phyloP scores from a whole-genome alignment of 2,329 filamentous ascomycete genomes.

The Fusarium sp. region DNA sequence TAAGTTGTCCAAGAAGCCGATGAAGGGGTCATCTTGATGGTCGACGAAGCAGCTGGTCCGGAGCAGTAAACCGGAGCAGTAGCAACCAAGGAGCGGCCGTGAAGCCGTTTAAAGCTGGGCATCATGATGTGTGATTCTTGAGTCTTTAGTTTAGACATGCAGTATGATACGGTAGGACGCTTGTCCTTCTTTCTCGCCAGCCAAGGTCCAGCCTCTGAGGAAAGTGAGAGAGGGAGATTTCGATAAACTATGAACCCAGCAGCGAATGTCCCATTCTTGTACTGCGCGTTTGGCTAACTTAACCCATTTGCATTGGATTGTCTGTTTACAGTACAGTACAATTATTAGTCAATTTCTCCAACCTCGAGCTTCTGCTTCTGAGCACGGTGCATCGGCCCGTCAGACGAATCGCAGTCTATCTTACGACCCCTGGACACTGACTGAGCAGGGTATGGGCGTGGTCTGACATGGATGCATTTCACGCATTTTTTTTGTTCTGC shows the following conservation, averaged over 20 bases:
- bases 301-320: conserved; percentile 32
- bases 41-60: conserved; percentile 26
- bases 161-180: not conserved
- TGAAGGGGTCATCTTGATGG: conserved; percentile 30
- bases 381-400: conserved; percentile 44
- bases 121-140: conserved; percentile 33
- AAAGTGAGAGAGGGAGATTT: conserved; percentile 4
- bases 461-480: conserved; percentile 43
- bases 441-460: conserved; percentile 12
- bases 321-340: conserved; percentile 29
- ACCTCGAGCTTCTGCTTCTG: conserved; percentile 23
- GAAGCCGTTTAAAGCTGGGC: conserved; percentile 38
- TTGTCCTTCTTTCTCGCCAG: conserved; percentile 24
- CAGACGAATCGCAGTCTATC: conserved; percentile 37
- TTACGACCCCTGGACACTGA: conserved; percentile 36
- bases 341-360: conserved; percentile 39
- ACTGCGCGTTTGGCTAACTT: conserved; percentile 28
- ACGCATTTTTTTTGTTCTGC: conserved; percentile 7
- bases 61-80: conserved; percentile 20
- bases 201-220: conserved; percentile 32
- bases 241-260: not conserved
- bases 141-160: conserved; percentile 2
- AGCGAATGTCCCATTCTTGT: conserved; percentile 18
- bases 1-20: conserved; percentile 35
- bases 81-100: conserved; percentile 24